Evolutionary conservation across 306 rosid species (phyloP).

Genomic region (Rubus parviflorus): DNA sequence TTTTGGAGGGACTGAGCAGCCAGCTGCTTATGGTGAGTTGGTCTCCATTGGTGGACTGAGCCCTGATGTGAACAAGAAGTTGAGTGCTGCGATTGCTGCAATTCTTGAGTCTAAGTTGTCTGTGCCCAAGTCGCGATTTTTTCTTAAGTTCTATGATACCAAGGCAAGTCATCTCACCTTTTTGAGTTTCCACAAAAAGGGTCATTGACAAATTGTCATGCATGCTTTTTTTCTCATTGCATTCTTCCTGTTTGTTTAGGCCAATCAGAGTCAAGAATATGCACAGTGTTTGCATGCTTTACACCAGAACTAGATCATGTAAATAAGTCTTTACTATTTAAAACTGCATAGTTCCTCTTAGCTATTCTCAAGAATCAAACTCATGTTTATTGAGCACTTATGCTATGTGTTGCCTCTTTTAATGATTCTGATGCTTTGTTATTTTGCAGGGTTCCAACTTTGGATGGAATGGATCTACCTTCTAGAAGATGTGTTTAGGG

Average conservation of each 20-base stretch:
- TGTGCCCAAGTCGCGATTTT: slow-evolving; percentile 80
- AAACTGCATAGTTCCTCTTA: slow-evolving; percentile 27
- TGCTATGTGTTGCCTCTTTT: slow-evolving; percentile 9
- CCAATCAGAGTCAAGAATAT: slow-evolving; percentile 72
- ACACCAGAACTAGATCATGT: slow-evolving; percentile 94
- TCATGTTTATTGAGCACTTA: slow-evolving; percentile 14
- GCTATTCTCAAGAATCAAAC: slow-evolving; percentile 18
- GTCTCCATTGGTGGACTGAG: slow-evolving; percentile 90
- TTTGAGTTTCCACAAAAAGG: slow-evolving; percentile 26
- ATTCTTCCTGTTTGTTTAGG: slow-evolving; percentile 74
- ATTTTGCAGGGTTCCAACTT: slow-evolving; percentile 82
- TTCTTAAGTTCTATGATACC: slow-evolving; percentile 76
- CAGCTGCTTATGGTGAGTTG: slow-evolving; percentile 94
- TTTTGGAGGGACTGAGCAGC: slow-evolving; percentile 87
- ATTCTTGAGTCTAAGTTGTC: slow-evolving; percentile 85
- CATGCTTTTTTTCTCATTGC: slow-evolving; percentile 57
- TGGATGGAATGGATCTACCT: slow-evolving; percentile 93
- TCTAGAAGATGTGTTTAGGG: slow-evolving; percentile 36
- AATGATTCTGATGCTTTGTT: slow-evolving; percentile 32
- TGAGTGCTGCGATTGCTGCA: slow-evolving; percentile 75
- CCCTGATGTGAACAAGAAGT: slow-evolving; percentile 80
- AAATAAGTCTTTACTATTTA: slow-evolving; percentile 49
- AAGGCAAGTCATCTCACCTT: slow-evolving; percentile 64
- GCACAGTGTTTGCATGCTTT: slow-evolving; percentile 88
- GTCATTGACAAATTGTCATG: slow-evolving; percentile 23